Evolutionary conservation across 2,329 filamentous ascomycete species (phyloP).

Genomic region (Aspergillus spinulosporus): DNA sequence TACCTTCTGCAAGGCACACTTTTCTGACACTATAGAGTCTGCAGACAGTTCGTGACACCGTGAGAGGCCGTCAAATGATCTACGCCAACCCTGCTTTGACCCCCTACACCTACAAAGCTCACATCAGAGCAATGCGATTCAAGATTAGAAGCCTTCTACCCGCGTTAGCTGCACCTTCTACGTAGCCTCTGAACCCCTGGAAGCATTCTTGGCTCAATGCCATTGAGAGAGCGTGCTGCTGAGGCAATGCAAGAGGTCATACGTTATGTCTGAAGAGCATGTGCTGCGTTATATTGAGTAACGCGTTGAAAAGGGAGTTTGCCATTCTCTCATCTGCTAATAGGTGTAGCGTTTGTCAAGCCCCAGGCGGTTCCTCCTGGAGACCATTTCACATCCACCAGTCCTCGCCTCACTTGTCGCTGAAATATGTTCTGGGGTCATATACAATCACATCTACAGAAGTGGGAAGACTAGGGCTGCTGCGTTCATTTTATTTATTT

Average conservation of each 20-base stretch:
- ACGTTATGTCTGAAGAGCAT: constrained; percentile 2
- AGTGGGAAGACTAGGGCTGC: constrained; percentile 39
- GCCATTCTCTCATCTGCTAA: not conserved
- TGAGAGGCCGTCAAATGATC: too few relatives aligned
- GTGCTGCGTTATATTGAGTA: constrained; percentile 4
- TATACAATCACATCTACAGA: constrained; percentile 49
- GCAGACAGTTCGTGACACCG: not conserved
- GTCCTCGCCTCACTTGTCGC: constrained; percentile 46
- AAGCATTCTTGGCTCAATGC: not conserved
- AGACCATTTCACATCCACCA: constrained; percentile 42
- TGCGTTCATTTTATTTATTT: constrained; percentile 35
- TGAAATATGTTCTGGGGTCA: constrained; percentile 41
- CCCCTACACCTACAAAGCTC: not conserved
- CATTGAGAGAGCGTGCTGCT: not conserved
- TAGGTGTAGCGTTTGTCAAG: constrained; percentile 2
- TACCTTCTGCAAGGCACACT: not conserved
- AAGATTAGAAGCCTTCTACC: not conserved
- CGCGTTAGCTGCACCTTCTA: not conserved
- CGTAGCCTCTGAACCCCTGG: not conserved
- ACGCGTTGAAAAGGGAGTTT: not conserved
- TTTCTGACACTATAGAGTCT: constrained; percentile 1
- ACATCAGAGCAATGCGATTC: not conserved
- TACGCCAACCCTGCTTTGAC: not conserved
- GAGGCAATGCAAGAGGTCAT: constrained; percentile 9
- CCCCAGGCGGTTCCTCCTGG: constrained; percentile 43